These are phyloP conservation scores for Sphagnum magellanicum DNA, from an alignment of 228 moss, liverwort and hornwort genomes.

Conservation along the genomic window DNA sequence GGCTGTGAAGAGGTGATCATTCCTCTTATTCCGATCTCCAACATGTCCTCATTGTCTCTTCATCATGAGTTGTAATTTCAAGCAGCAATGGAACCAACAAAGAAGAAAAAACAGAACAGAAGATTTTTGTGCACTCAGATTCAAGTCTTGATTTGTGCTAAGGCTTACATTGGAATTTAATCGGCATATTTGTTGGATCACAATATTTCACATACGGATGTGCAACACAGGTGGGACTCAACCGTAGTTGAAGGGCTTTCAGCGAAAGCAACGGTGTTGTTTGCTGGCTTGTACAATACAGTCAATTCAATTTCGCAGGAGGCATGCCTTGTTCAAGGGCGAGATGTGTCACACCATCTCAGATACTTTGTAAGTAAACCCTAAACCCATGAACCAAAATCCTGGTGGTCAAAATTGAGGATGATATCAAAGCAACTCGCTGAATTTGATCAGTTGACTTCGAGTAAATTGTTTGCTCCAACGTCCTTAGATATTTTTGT, in stretches of 20 bases:
- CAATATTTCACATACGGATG: not conserved
- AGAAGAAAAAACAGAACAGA: not conserved
- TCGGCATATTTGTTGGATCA: not conserved
- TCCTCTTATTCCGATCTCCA: not conserved
- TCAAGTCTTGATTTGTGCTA: not conserved
- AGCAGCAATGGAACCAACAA: not conserved
- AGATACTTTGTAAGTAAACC: conserved; percentile 30
- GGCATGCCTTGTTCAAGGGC: conserved; percentile 36
- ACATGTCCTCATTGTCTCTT: too few species aligned
- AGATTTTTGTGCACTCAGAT: not conserved
- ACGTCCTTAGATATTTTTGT: too few species aligned
- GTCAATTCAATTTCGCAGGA: conserved; percentile 40
- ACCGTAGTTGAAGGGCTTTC: conserved; percentile 21
- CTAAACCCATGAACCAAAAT: too few species aligned
- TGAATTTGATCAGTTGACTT: too few species aligned
- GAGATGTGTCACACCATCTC: conserved; percentile 50
- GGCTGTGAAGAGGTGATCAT: conserved; percentile 22
- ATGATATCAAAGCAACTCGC: too few species aligned
- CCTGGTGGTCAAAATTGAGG: too few species aligned
- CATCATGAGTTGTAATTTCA: too few species aligned
- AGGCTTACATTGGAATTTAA: not conserved
- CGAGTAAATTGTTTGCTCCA: too few species aligned
- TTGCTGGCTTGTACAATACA: conserved; percentile 40
- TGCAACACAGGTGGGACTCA: conserved; percentile 34
- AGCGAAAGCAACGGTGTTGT: conserved; percentile 29